Percentiles rank a stretch among this genome's conserved stretches.
Conservation (phyloP, 2,329 filamentous ascomycete species). For the Scytalidium sp. region DNA sequence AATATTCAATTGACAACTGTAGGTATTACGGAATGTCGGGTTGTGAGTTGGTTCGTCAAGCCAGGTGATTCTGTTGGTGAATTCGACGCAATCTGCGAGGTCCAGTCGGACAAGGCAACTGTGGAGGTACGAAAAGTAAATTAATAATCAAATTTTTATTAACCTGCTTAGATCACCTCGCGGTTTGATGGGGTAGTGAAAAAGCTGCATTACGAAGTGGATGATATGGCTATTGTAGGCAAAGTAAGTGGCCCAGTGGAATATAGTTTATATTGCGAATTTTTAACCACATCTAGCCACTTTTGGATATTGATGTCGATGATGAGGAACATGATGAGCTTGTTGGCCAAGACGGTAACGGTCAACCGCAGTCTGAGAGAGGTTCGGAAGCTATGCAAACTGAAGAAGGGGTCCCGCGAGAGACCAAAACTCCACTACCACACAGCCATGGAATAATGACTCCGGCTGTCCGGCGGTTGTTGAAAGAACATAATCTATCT, state of each 20-base stretch:
- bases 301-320: slow-evolving; percentile 65
- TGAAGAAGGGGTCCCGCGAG: too few species aligned
- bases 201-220: slow-evolving; percentile 64
- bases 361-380: too few species aligned
- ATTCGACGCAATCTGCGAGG: slow-evolving; percentile 68
- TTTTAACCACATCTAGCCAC: slow-evolving; percentile 36
- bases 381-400: too few species aligned
- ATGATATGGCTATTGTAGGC: slow-evolving; percentile 66
- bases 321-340: too few species aligned
- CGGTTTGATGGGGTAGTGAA: slow-evolving; percentile 68
- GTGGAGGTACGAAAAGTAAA: slow-evolving; percentile 29
- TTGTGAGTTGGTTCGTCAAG: slow-evolving; percentile 73
- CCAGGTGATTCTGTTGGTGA: slow-evolving; percentile 67
- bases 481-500: slow-evolving; percentile 56
- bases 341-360: too few species aligned
- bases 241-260: too few species aligned
- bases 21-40: slow-evolving; percentile 69
- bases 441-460: slow-evolving; percentile 56
- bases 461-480: slow-evolving; percentile 61
- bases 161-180: slow-evolving; percentile 63
- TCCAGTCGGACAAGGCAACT: slow-evolving; percentile 65
- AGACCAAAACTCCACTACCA: slow-evolving; percentile 30
- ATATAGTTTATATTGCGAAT: background rate
- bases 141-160: background rate
- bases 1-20: too few species aligned